Evolutionary conservation across 2,329 filamentous ascomycete genomes (phyloP).

Genomic region (Lojkania enalia): DNA sequence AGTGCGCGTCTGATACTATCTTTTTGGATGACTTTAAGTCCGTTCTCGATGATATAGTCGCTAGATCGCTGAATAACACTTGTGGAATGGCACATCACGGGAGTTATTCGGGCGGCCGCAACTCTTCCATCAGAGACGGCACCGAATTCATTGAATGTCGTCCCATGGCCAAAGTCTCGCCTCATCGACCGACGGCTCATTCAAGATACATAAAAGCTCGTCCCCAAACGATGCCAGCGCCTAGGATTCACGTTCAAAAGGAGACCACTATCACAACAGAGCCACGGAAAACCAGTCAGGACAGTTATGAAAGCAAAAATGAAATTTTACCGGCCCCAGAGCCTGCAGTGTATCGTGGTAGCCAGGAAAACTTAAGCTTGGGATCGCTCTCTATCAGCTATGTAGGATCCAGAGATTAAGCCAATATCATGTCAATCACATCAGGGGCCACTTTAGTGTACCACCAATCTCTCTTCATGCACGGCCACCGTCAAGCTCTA

Average conservation of each 20-base stretch:
- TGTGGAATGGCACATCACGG: slow-evolving; percentile 12
- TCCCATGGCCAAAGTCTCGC: slow-evolving; percentile 9
- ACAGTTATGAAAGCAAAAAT: slow-evolving; percentile 24
- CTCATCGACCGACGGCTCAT: slow-evolving; percentile 7
- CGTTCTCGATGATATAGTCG: slow-evolving; percentile 37
- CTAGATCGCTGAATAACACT: slow-evolving; percentile 27
- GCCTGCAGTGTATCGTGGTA: slow-evolving; percentile 1
- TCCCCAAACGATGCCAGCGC: slow-evolving; percentile 9
- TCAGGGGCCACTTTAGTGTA: too few relatives aligned
- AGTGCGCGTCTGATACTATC: slow-evolving; percentile 41
- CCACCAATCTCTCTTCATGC: too few relatives aligned
- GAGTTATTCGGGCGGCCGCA: slow-evolving; percentile 12
- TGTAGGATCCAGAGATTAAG: background rate
- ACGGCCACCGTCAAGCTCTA: too few relatives aligned
- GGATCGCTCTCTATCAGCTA: background rate
- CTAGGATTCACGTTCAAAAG: slow-evolving; percentile 30
- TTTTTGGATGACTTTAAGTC: slow-evolving; percentile 44
- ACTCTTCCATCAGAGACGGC: slow-evolving; percentile 15
- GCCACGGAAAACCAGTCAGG: slow-evolving; percentile 21
- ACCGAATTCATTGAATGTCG: slow-evolving; percentile 13
- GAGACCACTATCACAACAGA: slow-evolving; percentile 25
- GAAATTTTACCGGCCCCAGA: slow-evolving; percentile 23
- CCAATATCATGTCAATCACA: too few relatives aligned
- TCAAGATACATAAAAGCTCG: slow-evolving; percentile 19
- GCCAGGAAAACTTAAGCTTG: background rate